These are phyloP conservation scores for Penicillium lagena DNA, from an alignment of 495 filamentous ascomycete genomes.

Conservation along the genomic window DNA sequence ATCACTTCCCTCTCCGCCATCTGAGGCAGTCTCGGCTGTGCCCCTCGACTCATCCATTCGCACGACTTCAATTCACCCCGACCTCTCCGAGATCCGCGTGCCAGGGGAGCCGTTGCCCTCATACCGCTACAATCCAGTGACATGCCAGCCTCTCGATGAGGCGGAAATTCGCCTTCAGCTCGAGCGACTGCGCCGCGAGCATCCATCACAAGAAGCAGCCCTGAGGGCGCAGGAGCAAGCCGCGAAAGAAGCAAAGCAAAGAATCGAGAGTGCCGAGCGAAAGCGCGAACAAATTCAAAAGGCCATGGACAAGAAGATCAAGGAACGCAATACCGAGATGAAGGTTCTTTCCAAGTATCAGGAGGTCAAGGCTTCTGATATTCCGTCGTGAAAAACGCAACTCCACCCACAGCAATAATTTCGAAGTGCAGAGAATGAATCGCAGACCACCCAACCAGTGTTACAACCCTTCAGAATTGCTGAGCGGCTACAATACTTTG, in stretches of 20 bases:
- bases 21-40: constrained; percentile 19
- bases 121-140: constrained; percentile 33
- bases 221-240: constrained; percentile 34
- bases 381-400: constrained; percentile 19
- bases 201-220: constrained; percentile 27
- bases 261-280: constrained; percentile 29
- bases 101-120: constrained; percentile 24
- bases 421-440: no score
- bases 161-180: constrained; percentile 26
- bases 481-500: no score
- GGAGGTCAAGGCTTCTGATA: constrained; percentile 29
- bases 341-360: constrained; percentile 41
- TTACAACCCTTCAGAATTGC: no score
- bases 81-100: constrained; percentile 33
- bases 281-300: constrained; percentile 37
- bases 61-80: constrained; percentile 34
- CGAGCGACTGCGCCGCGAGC: constrained; percentile 32
- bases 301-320: constrained; percentile 40
- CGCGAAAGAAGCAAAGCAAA: constrained; percentile 34
- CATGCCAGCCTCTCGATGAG: constrained; percentile 28
- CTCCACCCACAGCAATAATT: no score
- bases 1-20: constrained; percentile 27
- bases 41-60: constrained; percentile 32
- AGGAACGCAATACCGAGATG: constrained; percentile 39
- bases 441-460: no score